Percentiles rank a stretch among this genome's conserved stretches.
Evolutionary conservation across 257 asterid species (phyloP).

Genomic region (Forsythia suspensa): DNA sequence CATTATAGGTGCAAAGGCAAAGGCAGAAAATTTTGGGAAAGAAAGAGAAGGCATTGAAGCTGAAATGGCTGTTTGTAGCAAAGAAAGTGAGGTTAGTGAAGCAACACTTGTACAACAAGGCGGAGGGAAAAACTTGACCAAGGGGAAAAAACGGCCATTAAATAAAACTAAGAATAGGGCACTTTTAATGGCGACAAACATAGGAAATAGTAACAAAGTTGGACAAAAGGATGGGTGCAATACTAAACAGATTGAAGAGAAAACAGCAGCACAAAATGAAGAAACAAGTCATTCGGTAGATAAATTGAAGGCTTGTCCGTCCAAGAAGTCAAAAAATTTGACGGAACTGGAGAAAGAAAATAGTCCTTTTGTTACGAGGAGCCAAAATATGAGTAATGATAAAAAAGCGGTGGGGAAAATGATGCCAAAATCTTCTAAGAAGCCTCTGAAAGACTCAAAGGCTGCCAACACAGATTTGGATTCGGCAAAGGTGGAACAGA

Average conservation of each 20-base stretch:
- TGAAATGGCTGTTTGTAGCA: slow-evolving; percentile 25
- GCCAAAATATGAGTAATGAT: slow-evolving; percentile 27
- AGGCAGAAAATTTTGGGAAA: slow-evolving; percentile 24
- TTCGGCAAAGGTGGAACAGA: slow-evolving; percentile 9
- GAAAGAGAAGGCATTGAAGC: slow-evolving; percentile 30
- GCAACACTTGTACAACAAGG: slow-evolving; percentile 29
- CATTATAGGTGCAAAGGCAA: slow-evolving; percentile 9
- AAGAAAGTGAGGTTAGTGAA: slow-evolving; percentile 29
- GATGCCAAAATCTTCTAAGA: slow-evolving; percentile 26
- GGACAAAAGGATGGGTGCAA: slow-evolving; percentile 3
- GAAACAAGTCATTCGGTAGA: slow-evolving; percentile 23
- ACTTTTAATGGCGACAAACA: slow-evolving; percentile 9
- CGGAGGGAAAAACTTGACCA: slow-evolving; percentile 27
- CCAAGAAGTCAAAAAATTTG: slow-evolving; percentile 41
- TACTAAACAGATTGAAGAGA: slow-evolving; percentile 24
- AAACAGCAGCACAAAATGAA: slow-evolving; percentile 30
- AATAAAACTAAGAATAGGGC: slow-evolving; percentile 31
- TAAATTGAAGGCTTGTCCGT: slow-evolving; percentile 29
- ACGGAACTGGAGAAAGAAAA: slow-evolving; percentile 56
- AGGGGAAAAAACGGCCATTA: slow-evolving; percentile 45
- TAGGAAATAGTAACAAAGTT: slow-evolving; percentile 26
- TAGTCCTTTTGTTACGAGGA: slow-evolving; percentile 18
- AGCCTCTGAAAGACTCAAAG: slow-evolving; percentile 23
- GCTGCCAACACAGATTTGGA: slow-evolving; percentile 2
- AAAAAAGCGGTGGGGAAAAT: slow-evolving; percentile 19